Evolutionary conservation across 2,329 filamentous ascomycete genomes (phyloP).

Genomic region (Colletotrichum sp.): DNA sequence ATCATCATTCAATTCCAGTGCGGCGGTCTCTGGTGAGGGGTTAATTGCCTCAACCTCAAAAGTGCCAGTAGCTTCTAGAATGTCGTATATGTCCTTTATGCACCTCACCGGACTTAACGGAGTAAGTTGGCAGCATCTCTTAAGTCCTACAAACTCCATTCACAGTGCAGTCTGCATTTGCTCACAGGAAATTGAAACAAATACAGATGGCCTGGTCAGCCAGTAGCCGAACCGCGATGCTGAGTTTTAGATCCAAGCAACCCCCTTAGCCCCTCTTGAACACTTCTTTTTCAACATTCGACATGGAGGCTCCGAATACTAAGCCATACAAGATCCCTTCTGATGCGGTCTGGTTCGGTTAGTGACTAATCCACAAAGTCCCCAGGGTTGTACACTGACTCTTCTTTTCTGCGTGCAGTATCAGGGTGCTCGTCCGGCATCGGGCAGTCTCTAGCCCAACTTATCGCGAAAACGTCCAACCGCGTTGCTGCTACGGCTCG

Average conservation of each 20-base stretch:
- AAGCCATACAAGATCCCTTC: neutral
- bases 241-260: fast-evolving
- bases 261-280: neutral
- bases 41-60: fast-evolving
- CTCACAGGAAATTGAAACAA: neutral
- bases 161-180: neutral
- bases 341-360: neutral
- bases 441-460: neutral
- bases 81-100: neutral
- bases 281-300: fast-evolving
- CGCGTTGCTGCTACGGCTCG: fast-evolving
- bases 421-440: neutral
- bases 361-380: fast-evolving
- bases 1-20: neutral
- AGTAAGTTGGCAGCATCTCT: neutral
- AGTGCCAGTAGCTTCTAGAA: neutral
- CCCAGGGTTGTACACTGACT: fast-evolving
- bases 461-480: neutral
- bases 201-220: neutral
- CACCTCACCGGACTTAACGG: neutral
- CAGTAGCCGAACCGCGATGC: neutral
- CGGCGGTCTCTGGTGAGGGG: neutral
- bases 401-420: fast-evolving
- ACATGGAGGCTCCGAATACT: neutral
- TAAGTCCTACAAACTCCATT: neutral